Evolutionary conservation across 148 eudicot genomes (phyloP).

Genomic region (Silene conica): DNA sequence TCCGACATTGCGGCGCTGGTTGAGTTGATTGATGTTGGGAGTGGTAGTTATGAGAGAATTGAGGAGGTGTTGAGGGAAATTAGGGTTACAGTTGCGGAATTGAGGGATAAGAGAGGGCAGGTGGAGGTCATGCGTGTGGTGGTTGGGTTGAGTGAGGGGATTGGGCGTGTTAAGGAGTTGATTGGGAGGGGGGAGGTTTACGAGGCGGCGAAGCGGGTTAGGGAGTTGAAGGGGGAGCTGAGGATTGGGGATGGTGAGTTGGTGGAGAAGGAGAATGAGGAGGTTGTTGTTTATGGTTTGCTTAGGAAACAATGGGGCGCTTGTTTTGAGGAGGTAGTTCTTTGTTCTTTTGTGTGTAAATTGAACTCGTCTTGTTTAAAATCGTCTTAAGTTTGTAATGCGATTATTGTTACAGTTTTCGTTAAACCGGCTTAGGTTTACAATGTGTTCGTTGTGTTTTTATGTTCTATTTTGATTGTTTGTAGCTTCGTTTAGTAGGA

Average conservation of each 20-base stretch:
- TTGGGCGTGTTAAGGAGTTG: conserved; percentile 38
- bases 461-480: too few relatives aligned
- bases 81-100: conserved; percentile 33
- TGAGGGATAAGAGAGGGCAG: conserved; percentile 49
- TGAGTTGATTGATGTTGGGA: conserved; percentile 25
- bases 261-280: conserved; percentile 47
- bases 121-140: conserved; percentile 42
- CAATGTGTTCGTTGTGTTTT: too few relatives aligned
- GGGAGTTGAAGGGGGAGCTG: conserved; percentile 53
- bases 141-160: conserved; percentile 35
- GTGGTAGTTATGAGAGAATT: conserved; percentile 36
- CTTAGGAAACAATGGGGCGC: conserved; percentile 59
- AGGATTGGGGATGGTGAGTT: conserved; percentile 31
- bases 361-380: too few relatives aligned
- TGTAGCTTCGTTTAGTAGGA: not conserved
- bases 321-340: conserved; percentile 73
- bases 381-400: too few relatives aligned
- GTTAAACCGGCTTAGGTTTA: too few relatives aligned
- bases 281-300: conserved; percentile 56
- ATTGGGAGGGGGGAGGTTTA: conserved; percentile 45
- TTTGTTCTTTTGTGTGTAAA: not conserved
- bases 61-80: conserved; percentile 35
- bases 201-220: conserved; percentile 52
- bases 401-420: too few relatives aligned
- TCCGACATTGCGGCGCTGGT: conserved; percentile 38